Conservation (phyloP, 1,284 basidiomycete genomes). For the Sutorius eximius region DNA sequence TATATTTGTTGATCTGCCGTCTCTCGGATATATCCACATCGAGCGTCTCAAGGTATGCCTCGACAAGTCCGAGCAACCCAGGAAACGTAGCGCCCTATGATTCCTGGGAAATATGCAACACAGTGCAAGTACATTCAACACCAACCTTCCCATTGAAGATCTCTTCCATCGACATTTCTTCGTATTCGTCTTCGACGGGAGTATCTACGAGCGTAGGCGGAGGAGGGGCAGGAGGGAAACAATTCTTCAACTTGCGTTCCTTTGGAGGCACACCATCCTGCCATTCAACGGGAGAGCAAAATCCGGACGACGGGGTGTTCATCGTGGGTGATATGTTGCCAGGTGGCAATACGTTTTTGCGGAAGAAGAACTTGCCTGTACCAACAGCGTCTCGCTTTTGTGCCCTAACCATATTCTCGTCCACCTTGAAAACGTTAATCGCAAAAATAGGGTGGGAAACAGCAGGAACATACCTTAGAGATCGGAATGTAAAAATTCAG, state of each 20-base stretch:
- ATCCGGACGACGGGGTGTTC: constrained; percentile 51
- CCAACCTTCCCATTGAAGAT: constrained; percentile 89
- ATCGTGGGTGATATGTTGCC: constrained; percentile 41
- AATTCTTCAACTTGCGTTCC: constrained; percentile 67
- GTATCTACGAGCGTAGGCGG: constrained; percentile 44
- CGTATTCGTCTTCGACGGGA: constrained; percentile 81
- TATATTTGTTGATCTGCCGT: constrained; percentile 71
- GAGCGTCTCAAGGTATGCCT: constrained; percentile 85
- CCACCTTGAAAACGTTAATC: constrained; percentile 61
- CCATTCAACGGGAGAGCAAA: constrained; percentile 46
- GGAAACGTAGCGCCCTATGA: constrained; percentile 68
- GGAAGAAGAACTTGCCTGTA: constrained; percentile 84
- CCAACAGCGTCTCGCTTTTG: constrained; percentile 82
- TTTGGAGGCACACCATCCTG: constrained; percentile 42
- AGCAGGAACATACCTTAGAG: constrained; percentile 67
- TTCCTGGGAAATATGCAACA: constrained; percentile 5
- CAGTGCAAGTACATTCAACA: constrained; percentile 6
- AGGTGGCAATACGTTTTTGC: constrained; percentile 80
- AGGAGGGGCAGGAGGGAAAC: constrained; percentile 59
- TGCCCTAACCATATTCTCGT: constrained; percentile 93
- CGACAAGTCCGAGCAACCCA: constrained; percentile 83
- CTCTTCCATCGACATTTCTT: constrained; percentile 90
- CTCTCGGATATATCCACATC: constrained; percentile 72
- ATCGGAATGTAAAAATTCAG: constrained; percentile 97
- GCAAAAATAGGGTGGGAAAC: neutral